Evolutionary conservation across 495 filamentous ascomycete species (phyloP).

Genomic region (Penicillium lagena): DNA sequence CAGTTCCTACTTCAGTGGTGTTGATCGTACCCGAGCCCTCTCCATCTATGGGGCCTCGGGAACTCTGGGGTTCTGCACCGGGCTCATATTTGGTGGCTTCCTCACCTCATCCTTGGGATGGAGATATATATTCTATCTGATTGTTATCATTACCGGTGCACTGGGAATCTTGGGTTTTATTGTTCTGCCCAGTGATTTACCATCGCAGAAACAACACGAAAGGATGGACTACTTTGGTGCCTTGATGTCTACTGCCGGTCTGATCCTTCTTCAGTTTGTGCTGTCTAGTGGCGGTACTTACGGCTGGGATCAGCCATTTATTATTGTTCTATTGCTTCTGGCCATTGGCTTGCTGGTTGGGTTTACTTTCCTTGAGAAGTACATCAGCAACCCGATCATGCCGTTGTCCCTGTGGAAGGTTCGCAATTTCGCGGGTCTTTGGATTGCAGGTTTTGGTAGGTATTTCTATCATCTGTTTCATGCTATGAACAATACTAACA

Average conservation of each 20-base stretch:
- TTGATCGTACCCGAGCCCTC: conserved; percentile 26
- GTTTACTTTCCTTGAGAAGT: conserved; percentile 30
- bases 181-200: conserved; percentile 22
- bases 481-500: conserved; percentile 5
- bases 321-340: conserved; percentile 36
- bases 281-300: conserved; percentile 29
- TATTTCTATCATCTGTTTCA: not conserved
- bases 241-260: conserved; percentile 24
- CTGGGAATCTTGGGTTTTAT: conserved; percentile 24
- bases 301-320: conserved; percentile 43
- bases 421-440: conserved; percentile 30
- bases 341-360: conserved; percentile 30
- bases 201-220: conserved; percentile 9
- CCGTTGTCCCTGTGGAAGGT: conserved; percentile 29
- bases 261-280: conserved; percentile 33
- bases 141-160: conserved; percentile 25
- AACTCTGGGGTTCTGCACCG: conserved; percentile 30
- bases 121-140: conserved; percentile 31
- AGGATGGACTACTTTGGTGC: conserved; percentile 30
- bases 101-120: conserved; percentile 30
- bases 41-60: conserved; percentile 32
- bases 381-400: conserved; percentile 29
- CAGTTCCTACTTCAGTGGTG: conserved; percentile 31
- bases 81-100: conserved; percentile 31
- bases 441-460: conserved; percentile 34